These are phyloP conservation scores for Solanum habrochaites DNA, from an alignment of 257 asterid genomes.

Conservation along the genomic window DNA sequence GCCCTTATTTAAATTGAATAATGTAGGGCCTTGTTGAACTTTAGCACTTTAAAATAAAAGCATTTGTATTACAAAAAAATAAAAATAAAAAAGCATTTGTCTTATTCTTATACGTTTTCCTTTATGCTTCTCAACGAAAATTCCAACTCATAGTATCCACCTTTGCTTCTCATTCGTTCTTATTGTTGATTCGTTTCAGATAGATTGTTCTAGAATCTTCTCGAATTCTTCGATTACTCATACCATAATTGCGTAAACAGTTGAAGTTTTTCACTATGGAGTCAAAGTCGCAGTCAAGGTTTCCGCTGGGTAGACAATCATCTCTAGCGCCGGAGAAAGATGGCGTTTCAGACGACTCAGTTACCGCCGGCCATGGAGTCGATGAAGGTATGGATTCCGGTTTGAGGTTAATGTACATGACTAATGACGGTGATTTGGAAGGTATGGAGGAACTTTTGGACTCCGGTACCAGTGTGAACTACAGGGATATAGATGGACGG, in stretches of 20 bases:
- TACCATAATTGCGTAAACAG: background rate
- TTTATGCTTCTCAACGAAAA: background rate
- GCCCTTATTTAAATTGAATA: background rate
- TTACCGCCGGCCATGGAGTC: background rate
- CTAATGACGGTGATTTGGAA: slow-evolving; percentile 71
- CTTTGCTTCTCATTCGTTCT: background rate
- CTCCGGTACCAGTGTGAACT: slow-evolving; percentile 48
- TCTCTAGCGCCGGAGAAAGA: slow-evolving; percentile 43
- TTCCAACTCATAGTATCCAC: background rate
- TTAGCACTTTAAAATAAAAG: background rate
- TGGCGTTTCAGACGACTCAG: slow-evolving; percentile 5
- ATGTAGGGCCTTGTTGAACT: background rate
- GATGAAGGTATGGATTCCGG: slow-evolving; percentile 44
- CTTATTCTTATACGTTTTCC: background rate
- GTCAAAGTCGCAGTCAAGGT: slow-evolving; percentile 44
- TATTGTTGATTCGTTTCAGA: background rate
- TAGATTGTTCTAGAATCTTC: background rate
- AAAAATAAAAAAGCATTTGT: background rate
- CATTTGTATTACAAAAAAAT: background rate
- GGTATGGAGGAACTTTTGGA: slow-evolving; percentile 62
- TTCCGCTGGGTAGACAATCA: slow-evolving; percentile 53
- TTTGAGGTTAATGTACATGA: slow-evolving; percentile 61
- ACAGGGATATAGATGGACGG: slow-evolving; percentile 61
- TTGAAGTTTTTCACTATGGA: slow-evolving; percentile 21
- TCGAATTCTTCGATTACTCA: background rate